Base-by-base conservation (phyloP, 495 filamentous ascomycete species). In the Niebla homalea region DNA sequence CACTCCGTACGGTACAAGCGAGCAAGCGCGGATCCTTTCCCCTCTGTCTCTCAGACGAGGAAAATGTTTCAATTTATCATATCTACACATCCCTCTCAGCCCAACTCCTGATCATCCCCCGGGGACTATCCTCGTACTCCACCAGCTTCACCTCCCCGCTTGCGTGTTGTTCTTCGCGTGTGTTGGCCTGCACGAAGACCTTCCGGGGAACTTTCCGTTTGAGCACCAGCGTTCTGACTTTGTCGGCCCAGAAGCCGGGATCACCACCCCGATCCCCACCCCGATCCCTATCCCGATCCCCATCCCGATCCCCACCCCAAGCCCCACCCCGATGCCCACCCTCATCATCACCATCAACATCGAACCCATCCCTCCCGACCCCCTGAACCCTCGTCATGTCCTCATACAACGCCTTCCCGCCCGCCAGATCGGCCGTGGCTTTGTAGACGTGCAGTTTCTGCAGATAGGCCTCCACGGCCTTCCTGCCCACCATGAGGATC, bases 171-270 rank as follows among this genome's bases (percentile, higher is more conserved):
- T 78, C 70, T 43, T 87, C 62, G 38, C 76, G 67, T 7, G 92
- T 96, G 68, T 94, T 98, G 32, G 85, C 87, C 68, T 95, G 88
- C 16, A 98, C 89, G 67, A 94, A 97, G 37, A 95, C 83, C 73
- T 96, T 98, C 49, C 92, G 74, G 35, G 92, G 89, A 56, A 87
- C 81, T 72, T 93, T 94, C 68, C 85, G 86, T 63, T 74, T 72
- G 56, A 96, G 64, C 18, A 96, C 92, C 46, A 85, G 76, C 26
- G 84, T 73, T 45, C 92, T 72, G 20, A 94, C 78, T 59, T 79
- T 79, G 48, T 75, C 75, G 15, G 76, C 83, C 81, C 83, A 94
- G 68, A 83, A 94, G 20, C 82, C 80, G 18, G 1, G 8, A 11
- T 12, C 29, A 7, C 29, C 26, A 6, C 26, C 26, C 26, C 26